Base-by-base conservation (phyloP, 2,329 filamentous ascomycete species). In the Neonectria faginata region DNA sequence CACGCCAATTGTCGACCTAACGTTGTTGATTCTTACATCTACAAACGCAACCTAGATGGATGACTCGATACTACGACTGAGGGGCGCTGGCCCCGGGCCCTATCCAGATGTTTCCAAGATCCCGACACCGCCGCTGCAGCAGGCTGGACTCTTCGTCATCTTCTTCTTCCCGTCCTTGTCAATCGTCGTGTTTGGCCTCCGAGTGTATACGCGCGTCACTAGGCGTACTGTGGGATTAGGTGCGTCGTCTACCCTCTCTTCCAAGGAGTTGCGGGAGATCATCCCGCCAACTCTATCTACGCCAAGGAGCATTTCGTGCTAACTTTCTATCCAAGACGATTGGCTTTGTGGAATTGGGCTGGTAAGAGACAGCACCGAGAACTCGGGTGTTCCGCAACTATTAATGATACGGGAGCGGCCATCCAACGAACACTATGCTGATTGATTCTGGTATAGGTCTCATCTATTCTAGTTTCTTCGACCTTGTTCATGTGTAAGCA, bases 121-220 rank as follows among this genome's bases (percentile, higher is more conserved):
- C 8, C 76, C 76, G 2, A 78, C 76, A 11, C 73, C 76, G 11
- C 67, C 75, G n/a, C 72, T 77, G 14, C 78, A 79, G 50, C 59
- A 67, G 8, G 64, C 65, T 10, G 77, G 71, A 1, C 58, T 79
- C 4, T 73, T 74, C 44, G 67, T 79, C 42, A 68, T 76, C 18
- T 77, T 79, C 64, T 60, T 78, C 50, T 77, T 79, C 16, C 77
- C 78, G 1, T 59, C 62, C 5, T 31, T 79, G 14, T 73, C 76
- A 12, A 61, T 76, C 48, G 47, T 78, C 1, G 51, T 73, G 2
- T 70, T 75, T 11, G 51, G 57, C 2, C 60, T 78, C 51, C 66
- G 77, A 11, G 56, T 75, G 10, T 77, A 74, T 14, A 72, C 70
- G 18, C 71, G 77, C 10, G 47, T 76, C 16, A 75, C 69, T 11